These are phyloP conservation scores for Alternaria longipes DNA, from an alignment of 2,329 filamentous ascomycete species.

Conservation along the genomic window DNA sequence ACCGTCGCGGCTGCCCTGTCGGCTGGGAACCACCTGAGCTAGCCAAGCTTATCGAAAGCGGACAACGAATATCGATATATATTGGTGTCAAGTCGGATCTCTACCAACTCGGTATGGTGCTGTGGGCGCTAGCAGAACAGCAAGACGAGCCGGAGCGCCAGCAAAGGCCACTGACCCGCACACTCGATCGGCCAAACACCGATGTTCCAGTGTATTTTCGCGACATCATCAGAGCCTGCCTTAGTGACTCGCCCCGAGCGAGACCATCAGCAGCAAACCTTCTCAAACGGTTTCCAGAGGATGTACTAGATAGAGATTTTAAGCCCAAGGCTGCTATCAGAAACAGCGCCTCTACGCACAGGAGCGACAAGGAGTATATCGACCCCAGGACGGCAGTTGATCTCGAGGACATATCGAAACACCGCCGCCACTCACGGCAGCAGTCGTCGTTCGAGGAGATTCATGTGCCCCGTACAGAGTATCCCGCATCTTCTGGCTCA, in stretches of 20 bases:
- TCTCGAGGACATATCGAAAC: conserved; percentile 54
- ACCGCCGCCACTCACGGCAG: conserved; percentile 35
- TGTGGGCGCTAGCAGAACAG: conserved; percentile 89
- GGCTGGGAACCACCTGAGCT: conserved; percentile 98
- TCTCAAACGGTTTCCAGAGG: conserved; percentile 56
- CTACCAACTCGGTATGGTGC: conserved; percentile 94
- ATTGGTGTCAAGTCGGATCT: conserved; percentile 98
- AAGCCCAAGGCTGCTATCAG: conserved; percentile 31
- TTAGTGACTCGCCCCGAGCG: conserved; percentile 76
- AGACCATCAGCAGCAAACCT: conserved; percentile 78
- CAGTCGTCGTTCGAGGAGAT: conserved; percentile 46
- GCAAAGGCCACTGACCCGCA: conserved; percentile 68
- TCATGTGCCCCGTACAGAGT: conserved; percentile 53
- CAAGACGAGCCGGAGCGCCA: conserved; percentile 89
- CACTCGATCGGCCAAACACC: conserved; percentile 45
- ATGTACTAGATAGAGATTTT: conserved; percentile 17
- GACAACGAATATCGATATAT: conserved; percentile 93
- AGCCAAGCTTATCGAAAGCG: conserved; percentile 81
- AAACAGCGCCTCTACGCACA: conserved; percentile 53
- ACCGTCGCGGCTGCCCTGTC: conserved; percentile 93
- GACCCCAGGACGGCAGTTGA: conserved; percentile 56
- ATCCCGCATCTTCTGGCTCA: conserved; percentile 56
- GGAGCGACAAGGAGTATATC: conserved; percentile 59
- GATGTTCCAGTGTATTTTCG: conserved; percentile 82
- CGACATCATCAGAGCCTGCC: conserved; percentile 76